These are phyloP conservation scores for Termitomyces sp. DNA, from an alignment of 768 basidiomycete species.

Conservation along the genomic window DNA sequence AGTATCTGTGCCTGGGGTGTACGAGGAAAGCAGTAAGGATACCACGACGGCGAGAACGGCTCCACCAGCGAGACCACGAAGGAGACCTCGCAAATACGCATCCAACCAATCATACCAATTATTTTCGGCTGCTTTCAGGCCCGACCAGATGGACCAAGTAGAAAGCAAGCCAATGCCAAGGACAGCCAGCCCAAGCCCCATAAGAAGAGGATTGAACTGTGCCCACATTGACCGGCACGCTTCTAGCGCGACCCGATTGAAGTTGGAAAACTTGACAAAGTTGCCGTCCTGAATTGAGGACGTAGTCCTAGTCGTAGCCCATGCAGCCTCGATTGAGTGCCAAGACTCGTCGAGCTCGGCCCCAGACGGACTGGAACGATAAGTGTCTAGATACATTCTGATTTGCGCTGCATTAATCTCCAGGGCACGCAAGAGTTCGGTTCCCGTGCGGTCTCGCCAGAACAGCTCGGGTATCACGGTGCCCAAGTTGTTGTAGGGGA, in stretches of 20 bases:
- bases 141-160: conserved; percentile 48
- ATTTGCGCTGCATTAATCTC: conserved; percentile 48
- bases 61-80: conserved; percentile 32
- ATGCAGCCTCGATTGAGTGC: conserved; percentile 40
- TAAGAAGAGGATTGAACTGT: conserved; percentile 79
- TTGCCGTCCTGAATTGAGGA: conserved; percentile 21
- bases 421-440: conserved; percentile 54
- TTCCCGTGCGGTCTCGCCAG: conserved; percentile 38
- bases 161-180: conserved; percentile 52
- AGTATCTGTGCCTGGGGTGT: conserved; percentile 41
- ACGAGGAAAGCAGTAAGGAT: conserved; percentile 23
- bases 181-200: conserved; percentile 64
- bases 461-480: conserved; percentile 90
- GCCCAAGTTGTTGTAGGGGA: conserved; percentile 95
- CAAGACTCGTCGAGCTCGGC: conserved; percentile 69
- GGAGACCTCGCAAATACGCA: conserved; percentile 22
- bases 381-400: conserved; percentile 67
- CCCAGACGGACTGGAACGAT: conserved; percentile 65
- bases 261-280: conserved; percentile 38
- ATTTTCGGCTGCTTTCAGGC: conserved; percentile 31
- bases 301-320: conserved; percentile 27
- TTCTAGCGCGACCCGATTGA: conserved; percentile 34
- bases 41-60: conserved; percentile 25
- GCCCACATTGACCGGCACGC: conserved; percentile 90
- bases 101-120: conserved; percentile 40